Evolutionary conservation across 805 yeast species (phyloP), one percentile per base, ranked within the genome.

Genomic region (Suhomyces emberorum): DNA sequence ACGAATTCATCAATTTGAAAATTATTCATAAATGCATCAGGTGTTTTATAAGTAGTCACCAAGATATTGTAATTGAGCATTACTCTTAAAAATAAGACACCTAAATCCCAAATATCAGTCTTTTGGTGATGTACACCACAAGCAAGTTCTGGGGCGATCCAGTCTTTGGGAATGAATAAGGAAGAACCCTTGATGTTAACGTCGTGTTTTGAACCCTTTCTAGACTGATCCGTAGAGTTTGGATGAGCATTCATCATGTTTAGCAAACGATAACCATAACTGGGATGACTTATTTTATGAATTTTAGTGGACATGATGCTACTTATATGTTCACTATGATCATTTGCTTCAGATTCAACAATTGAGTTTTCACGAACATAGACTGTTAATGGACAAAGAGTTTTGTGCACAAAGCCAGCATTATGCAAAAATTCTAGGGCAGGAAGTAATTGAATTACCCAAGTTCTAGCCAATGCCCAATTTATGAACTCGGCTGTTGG

Each of bases 21-120:
- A 10, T 48, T 44, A 7, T 43, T 47, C 30, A 49, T 40, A 32
- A 68, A 65, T 7, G 52, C 60, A 16, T 72, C 76, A 8, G 76
- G 69, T 1, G 76, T 61, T 1, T 73, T 65, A 31, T 76, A 79
- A 2, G 69, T 61, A 0, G 95, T 91, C 29, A 73, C 65, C 3
- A 86, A 68, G 55, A 81, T 65, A 44, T 83, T 79, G 12, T 80
- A 70, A 25, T 58, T 59, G 8, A 65, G 38, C 70, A 68, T 65
- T 3, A 68, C 49, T 18, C 65, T 47, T 39, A 61, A 39, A 46
- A 91, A 81, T 5, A 84, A 57, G 0, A 86, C 86, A 6, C 97
- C 98, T 26, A 88, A 61, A 52, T 85, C 85, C 98, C 98, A 93
- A 7, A 93, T 83, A 63, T 93, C 98, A 0, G 96, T 81, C 56